phyloP scores from a whole-genome alignment of 78 protist species.

The Chrysochromulina parva region DNA sequence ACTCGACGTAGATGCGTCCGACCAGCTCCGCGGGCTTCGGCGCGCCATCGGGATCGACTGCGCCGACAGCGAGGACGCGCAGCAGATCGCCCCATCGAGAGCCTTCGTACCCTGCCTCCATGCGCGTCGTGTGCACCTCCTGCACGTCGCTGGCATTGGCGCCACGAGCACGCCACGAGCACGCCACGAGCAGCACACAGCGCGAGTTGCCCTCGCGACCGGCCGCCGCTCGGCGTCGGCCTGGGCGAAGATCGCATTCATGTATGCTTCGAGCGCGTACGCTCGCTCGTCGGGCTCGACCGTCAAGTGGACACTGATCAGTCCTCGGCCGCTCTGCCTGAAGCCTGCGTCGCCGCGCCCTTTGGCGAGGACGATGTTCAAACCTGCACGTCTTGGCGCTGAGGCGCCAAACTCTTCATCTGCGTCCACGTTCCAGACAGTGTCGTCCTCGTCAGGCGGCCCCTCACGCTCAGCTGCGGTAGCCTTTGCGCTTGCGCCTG shows the following conservation, averaged over 20 bases:
- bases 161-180: not conserved
- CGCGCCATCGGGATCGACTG: no score
- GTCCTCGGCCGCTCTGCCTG: no score
- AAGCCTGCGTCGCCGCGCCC: no score
- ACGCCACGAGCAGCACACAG: not conserved
- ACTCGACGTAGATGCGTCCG: not conserved
- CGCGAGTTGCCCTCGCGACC: not conserved
- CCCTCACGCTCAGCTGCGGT: no score
- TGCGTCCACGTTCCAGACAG: no score
- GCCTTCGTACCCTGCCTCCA: not conserved
- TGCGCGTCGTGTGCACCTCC: not conserved
- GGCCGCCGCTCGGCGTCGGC: not conserved
- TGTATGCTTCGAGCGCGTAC: not conserved
- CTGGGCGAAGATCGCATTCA: not conserved
- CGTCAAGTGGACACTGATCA: no score
- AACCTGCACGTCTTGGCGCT: no score
- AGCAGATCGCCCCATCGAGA: not conserved
- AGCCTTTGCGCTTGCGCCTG: no score
- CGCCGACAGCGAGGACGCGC: not conserved
- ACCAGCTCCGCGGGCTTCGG: not conserved
- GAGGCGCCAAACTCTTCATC: no score
- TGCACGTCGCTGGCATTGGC: not conserved
- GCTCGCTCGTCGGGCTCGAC: not conserved
- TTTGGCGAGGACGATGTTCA: no score
- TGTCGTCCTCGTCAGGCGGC: no score